Base-by-base conservation (phyloP, 331 rosid genomes). In the Quercus tomentella region DNA sequence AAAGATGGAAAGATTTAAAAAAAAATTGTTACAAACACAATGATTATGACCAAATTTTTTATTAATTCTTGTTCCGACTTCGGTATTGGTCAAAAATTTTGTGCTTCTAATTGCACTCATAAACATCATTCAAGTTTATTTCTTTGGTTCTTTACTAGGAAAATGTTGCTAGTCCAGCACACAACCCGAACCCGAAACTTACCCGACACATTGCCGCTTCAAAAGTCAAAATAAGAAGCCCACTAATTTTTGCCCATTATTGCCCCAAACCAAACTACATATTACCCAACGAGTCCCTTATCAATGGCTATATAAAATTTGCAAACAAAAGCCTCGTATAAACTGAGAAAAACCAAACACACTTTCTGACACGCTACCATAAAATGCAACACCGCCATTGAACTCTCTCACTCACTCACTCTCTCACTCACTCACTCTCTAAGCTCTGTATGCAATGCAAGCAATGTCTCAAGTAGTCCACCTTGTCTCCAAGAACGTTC, bases 261-360 rank as follows among this genome's bases (percentile, higher is more conserved):
- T 77, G 70, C 20, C 77, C 82, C 75, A 20, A 9, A 51, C 2
- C 10, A 7, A 30, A 56, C 0, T 2, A 1, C 15, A 21, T 49
- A 76, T 82, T 81, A 22, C 87, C 90, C 5, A 75, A n/a, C 65
- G 28, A 37, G 77, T 79, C 89, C 92, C 92, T 89, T 86, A 89
- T 86, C 93, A 76, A 75, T 72, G 81, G 79, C 56, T 2, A 6
- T 67, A 76, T 22, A 58, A 17, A 52, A 7, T 35, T 54, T 74
- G 58, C 26, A 31, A 31, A 75, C 49, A 57, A 49, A 25, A 73
- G 62, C 77, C 66, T 72, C 7, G 8, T 14, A 21, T 41, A 33
- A 43, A 30, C 11, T 0, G 17, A 66, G 26, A 66, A 20, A 33
- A 66, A 18, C 25, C 49, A 41, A 41, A 41, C 49, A 41, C 14